A percentile compares a stretch with the other conserved stretches of the same genome.
Conservation (phyloP, 768 basidiomycete genomes). For the Suillus ampliporus region DNA sequence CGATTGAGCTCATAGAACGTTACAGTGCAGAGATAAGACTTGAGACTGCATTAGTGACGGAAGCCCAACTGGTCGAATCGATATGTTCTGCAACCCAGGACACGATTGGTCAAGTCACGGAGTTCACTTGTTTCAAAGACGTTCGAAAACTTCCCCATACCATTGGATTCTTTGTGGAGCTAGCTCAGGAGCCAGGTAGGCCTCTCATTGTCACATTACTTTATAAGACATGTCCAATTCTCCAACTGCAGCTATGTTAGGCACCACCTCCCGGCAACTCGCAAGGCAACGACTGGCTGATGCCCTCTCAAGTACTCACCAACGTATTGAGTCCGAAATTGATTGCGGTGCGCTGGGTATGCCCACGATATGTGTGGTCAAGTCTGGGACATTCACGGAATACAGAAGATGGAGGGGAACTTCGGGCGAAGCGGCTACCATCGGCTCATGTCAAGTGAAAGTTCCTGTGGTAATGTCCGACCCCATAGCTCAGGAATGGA, state of each 20-base stretch:
- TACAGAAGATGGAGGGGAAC: conserved; percentile 15
- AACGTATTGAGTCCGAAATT: background rate
- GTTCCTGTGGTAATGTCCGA: too few relatives aligned
- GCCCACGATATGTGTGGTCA: conserved; percentile 18
- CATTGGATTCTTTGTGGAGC: conserved; percentile 19
- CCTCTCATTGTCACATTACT: background rate
- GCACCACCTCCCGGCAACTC: conserved; percentile 10
- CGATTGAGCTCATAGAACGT: too few relatives aligned
- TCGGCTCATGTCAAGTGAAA: too few relatives aligned
- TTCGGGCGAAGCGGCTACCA: too few relatives aligned
- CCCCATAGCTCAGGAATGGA: too few relatives aligned
- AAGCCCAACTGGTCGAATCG: conserved; percentile 15
- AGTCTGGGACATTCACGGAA: conserved; percentile 19
- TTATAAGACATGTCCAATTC: background rate
- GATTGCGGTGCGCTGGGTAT: background rate
- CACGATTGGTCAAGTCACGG: conserved; percentile 15
- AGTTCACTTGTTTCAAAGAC: conserved; percentile 7
- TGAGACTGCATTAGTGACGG: conserved; percentile 12
- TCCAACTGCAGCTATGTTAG: background rate
- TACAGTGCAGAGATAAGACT: conserved; percentile 18
- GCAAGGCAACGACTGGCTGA: conserved; percentile 14
- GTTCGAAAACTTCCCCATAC: conserved; percentile 7
- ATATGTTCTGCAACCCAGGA: conserved; percentile 16
- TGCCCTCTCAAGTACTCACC: conserved; percentile 6
- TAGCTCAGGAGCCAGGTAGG: conserved; percentile 17